Percentiles rank a stretch among this genome's conserved stretches.
These are phyloP conservation scores for Leccinum disarticulatum DNA, from an alignment of 768 basidiomycete species.

Conservation along the genomic window DNA sequence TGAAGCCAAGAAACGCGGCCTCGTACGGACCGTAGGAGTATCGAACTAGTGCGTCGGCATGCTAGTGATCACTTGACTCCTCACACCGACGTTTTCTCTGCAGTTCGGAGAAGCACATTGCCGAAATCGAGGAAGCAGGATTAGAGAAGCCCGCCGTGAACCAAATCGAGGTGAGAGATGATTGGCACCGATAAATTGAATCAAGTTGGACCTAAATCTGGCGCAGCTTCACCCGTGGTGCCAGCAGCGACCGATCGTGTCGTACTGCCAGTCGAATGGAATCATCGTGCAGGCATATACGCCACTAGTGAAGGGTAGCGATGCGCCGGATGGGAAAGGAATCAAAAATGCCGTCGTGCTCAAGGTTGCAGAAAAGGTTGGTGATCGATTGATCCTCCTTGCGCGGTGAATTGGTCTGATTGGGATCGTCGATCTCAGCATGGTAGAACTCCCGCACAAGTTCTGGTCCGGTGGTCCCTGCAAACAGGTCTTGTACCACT, in stretches of 20 bases:
- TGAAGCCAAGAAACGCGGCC: conserved; percentile 35
- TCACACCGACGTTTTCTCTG: neutral
- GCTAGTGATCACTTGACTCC: neutral
- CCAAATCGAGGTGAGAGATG: conserved; percentile 24
- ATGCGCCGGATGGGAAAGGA: conserved; percentile 22
- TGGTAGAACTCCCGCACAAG: conserved; percentile 37
- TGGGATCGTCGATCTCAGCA: conserved; percentile 19
- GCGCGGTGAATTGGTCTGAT: conserved; percentile 1
- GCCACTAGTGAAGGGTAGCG: conserved; percentile 58
- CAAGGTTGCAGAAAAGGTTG: conserved; percentile 58
- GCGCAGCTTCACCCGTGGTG: conserved; percentile 73
- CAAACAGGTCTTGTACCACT: conserved; percentile 62
- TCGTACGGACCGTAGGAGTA: conserved; percentile 42
- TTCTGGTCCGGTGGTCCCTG: conserved; percentile 53
- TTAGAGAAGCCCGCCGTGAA: conserved; percentile 31
- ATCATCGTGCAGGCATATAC: conserved; percentile 73
- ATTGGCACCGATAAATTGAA: neutral
- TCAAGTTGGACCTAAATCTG: neutral
- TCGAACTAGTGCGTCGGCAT: conserved; percentile 43
- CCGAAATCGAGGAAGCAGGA: conserved; percentile 26
- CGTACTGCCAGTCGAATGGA: conserved; percentile 59
- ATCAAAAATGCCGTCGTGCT: conserved; percentile 51
- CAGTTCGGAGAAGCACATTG: conserved; percentile 29
- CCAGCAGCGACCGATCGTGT: conserved; percentile 74
- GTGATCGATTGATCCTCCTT: neutral